phyloP scores from a whole-genome alignment of 1,139 yeast genomes.

The Scheffersomyces illinoinensis region DNA sequence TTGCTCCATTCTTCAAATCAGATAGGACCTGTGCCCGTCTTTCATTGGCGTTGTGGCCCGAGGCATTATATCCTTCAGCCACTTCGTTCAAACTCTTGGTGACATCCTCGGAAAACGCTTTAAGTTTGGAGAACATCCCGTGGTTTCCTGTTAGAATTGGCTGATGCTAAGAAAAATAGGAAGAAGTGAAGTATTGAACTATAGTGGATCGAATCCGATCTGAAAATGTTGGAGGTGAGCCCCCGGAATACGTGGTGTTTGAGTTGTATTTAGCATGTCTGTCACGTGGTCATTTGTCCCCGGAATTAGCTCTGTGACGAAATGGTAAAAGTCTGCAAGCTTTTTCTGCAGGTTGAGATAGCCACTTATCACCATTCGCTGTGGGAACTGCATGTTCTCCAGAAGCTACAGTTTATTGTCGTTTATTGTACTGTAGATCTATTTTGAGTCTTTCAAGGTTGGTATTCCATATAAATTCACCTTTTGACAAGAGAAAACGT shows the following conservation, averaged over 20 bases:
- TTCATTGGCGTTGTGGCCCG: neutral
- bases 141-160: neutral
- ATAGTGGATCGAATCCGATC: neutral
- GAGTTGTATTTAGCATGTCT: neutral
- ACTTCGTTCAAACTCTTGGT: conserved; percentile 45
- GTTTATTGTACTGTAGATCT: neutral
- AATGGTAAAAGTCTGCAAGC: neutral
- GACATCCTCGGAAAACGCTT: conserved; percentile 61
- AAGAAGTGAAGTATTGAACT: neutral
- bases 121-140: conserved; percentile 60
- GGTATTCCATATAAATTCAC: neutral
- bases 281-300: neutral
- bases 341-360: neutral
- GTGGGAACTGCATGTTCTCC: neutral
- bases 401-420: neutral
- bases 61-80: conserved; percentile 12
- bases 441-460: neutral
- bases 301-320: neutral
- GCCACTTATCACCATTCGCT: neutral
- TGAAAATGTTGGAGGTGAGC: neutral
- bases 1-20: conserved; percentile 36
- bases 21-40: neutral
- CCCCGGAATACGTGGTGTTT: neutral
- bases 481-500: neutral
- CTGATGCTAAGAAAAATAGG: neutral